Evolutionary conservation across 129 eudicot genomes (phyloP), one percentile per base, ranked within the genome.

Genomic region (Lonicera japonica): DNA sequence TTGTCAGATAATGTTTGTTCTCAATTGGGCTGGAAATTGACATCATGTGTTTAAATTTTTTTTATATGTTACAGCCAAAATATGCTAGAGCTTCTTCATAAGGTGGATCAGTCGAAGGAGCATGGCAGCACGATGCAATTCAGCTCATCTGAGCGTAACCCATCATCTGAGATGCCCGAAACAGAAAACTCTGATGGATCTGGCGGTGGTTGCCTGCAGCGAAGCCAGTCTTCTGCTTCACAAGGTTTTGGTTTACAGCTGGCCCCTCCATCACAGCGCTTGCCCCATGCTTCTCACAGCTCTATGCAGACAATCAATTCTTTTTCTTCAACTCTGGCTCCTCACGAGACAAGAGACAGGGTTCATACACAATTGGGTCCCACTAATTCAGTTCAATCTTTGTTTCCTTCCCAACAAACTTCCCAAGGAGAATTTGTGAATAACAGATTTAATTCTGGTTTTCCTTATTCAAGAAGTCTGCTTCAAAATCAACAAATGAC

Each of bases 71-170:
- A 64, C 79, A 90, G 97, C 67, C 89, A 83, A 73, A 84, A 90
- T 64, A 86, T 90, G 97, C 70, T 86, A 66, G 94, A 90, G 78
- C 95, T 90, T 56, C 95, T 90, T 72, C 89, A 83, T 71, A 86
- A 90, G 77, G 95, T 81, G 60, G 95, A 90, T 59, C 94, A 86
- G 74, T 81, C 92, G 20, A 62, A 71, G 68, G 86, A 83, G n/a
- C 81, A 71, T 51, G 77, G 80, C 56, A 45, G 36, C 2, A 8
- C 43, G 64, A 62, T 61, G 65, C 80, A 72, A 46, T 38, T 65
- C 9, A 75, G 59, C 70, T 62, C 85, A n/a, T 59, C 73, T 40
- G 86, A 82, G 29, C 70, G 56, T 25, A 85, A 80, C 68, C 48
- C 64, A 17, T 77, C 77, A 34, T 80, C 95, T 47, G 84, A 79